These are phyloP conservation scores for Magnusiomyces paraingens DNA, from an alignment of 1,139 yeast species.

Conservation along the genomic window DNA sequence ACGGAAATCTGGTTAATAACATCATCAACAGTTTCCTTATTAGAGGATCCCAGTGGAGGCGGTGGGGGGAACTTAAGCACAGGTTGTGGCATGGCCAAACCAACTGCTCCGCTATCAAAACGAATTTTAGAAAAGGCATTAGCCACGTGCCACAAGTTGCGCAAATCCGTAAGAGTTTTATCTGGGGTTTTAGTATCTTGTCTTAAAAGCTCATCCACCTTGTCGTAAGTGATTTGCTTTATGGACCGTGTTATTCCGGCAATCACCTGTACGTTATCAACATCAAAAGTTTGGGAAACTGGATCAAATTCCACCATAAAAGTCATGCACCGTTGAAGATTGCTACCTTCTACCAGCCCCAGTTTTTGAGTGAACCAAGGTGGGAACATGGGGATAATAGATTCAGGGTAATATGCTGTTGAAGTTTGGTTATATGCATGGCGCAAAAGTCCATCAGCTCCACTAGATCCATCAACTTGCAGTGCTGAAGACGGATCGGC, in stretches of 20 bases:
- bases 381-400: conserved; percentile 68
- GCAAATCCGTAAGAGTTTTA: conserved; percentile 32
- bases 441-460: conserved; percentile 37
- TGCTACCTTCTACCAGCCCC: conserved; percentile 40
- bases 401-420: conserved; percentile 73
- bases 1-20: no score
- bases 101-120: conserved; percentile 33
- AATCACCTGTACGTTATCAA: conserved; percentile 18
- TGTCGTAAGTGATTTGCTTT: conserved; percentile 44
- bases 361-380: conserved; percentile 46
- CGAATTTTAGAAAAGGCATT: conserved; percentile 32
- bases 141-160: conserved; percentile 34
- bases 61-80: conserved; percentile 21
- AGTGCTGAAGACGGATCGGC: conserved; percentile 79
- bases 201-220: conserved; percentile 41
- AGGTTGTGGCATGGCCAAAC: conserved; percentile 24
- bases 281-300: conserved; percentile 27
- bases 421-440: conserved; percentile 57
- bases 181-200: conserved; percentile 1
- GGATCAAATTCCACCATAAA: conserved; percentile 39
- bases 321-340: conserved; percentile 43
- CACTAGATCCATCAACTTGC: conserved; percentile 39
- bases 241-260: conserved; percentile 42
- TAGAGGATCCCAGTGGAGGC: neutral
- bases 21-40: no score